A percentile compares a stretch with the other conserved stretches of the same genome.
Conservation (phyloP, 208 protist genomes). For the Acanthamoeba triangularis region DNA sequence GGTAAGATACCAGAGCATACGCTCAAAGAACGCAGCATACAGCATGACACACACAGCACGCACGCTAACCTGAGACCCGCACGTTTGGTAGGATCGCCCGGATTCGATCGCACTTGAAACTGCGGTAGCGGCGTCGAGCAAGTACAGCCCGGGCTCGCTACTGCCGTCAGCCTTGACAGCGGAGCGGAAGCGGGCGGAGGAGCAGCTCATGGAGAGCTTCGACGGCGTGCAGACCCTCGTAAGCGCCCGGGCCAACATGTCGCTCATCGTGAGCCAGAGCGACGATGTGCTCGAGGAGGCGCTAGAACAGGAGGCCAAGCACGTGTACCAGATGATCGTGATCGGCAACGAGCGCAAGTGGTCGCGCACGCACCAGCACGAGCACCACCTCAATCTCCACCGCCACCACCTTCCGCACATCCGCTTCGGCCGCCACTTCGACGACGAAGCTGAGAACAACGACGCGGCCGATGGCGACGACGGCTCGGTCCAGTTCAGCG, state of each 20-base stretch:
- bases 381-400: constrained; percentile 14
- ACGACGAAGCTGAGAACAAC: too few relatives aligned
- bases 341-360: constrained; percentile 54
- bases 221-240: not conserved
- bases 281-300: constrained; percentile 1
- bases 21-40: too few relatives aligned
- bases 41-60: not conserved
- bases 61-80: not conserved
- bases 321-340: constrained; percentile 20
- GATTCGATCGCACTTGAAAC: not conserved
- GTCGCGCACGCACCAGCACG: not conserved
- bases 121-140: too few relatives aligned
- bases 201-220: constrained; percentile 21
- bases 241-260: not conserved
- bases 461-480: not conserved
- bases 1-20: not conserved
- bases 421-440: not conserved
- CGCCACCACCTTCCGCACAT: not conserved
- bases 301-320: not conserved
- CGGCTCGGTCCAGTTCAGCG: not conserved
- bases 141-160: too few relatives aligned
- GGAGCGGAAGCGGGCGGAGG: not conserved
- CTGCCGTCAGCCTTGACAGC: not conserved
- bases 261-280: not conserved
- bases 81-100: not conserved